Evolutionary conservation across 305 asterid genomes (phyloP).

Genomic region (Solanum hybrid): DNA sequence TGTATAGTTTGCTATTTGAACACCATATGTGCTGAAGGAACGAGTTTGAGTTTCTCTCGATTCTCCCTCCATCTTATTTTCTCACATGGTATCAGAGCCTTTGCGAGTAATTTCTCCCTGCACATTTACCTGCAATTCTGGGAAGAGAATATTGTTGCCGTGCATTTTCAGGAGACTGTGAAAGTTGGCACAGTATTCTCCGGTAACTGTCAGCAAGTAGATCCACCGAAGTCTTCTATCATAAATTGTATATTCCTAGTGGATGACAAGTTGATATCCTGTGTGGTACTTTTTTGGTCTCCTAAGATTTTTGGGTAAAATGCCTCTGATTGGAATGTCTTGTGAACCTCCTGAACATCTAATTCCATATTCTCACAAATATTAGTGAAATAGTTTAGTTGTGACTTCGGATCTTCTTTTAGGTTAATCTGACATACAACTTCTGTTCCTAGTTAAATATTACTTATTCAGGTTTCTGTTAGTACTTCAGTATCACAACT

Average conservation of each 20-base stretch:
- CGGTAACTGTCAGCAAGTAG: not conserved
- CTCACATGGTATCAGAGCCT: not conserved
- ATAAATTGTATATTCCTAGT: not conserved
- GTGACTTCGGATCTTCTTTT: not conserved
- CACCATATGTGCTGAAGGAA: not conserved
- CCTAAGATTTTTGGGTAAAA: not conserved
- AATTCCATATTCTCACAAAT: not conserved
- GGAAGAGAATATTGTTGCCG: not conserved
- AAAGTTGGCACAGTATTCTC: not conserved
- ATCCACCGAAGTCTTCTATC: not conserved
- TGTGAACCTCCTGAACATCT: not conserved
- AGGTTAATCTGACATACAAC: not conserved
- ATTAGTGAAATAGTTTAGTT: not conserved
- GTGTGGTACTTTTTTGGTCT: not conserved
- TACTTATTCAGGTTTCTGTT: not conserved
- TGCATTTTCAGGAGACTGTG: not conserved
- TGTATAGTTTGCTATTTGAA: not conserved
- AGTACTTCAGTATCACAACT: not conserved
- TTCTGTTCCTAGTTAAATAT: not conserved
- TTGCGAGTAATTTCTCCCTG: not conserved
- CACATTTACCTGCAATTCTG: not conserved
- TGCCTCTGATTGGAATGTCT: not conserved
- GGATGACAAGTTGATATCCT: not conserved
- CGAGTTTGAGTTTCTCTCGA: not conserved
- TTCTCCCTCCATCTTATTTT: not conserved